These are phyloP conservation scores for Mycogone perniciosa DNA, from an alignment of 2,329 filamentous ascomycete species.

Conservation along the genomic window DNA sequence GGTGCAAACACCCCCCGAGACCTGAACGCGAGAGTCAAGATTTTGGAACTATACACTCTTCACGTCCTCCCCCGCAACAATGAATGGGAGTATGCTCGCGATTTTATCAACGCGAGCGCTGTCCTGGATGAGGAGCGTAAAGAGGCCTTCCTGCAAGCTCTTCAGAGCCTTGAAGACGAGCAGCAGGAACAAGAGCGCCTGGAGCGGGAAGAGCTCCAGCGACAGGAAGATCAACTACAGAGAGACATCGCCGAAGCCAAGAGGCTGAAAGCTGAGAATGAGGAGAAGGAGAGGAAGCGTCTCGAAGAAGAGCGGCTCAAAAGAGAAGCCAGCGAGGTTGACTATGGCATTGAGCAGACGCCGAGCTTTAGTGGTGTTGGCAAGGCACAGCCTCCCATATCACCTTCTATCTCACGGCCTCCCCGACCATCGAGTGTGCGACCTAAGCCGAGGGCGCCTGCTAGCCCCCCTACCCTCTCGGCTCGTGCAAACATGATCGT, in stretches of 20 bases:
- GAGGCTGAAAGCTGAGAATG: conserved; percentile 51
- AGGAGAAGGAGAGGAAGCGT: conserved; percentile 46
- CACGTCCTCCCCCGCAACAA: conserved; percentile 90
- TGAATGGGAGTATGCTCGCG: conserved; percentile 91
- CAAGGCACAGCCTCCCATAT: conserved; percentile 26
- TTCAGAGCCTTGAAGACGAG: conserved; percentile 79
- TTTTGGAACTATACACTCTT: conserved; percentile 90
- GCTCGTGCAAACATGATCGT: conserved; percentile 48
- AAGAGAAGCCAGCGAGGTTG: conserved; percentile 52
- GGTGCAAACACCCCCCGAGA: conserved; percentile 80
- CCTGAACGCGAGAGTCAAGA: conserved; percentile 77
- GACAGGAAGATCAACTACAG: conserved; percentile 51
- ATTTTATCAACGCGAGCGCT: conserved; percentile 82
- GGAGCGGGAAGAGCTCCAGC: conserved; percentile 53
- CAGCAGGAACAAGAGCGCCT: conserved; percentile 63
- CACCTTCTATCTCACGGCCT: conserved; percentile 29
- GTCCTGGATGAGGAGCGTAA: conserved; percentile 87
- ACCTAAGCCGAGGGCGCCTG: conserved; percentile 24
- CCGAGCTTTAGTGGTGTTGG: conserved; percentile 32
- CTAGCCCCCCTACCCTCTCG: conserved; percentile 32
- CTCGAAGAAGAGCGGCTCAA: conserved; percentile 48
- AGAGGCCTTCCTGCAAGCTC: conserved; percentile 79
- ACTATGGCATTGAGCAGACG: conserved; percentile 61
- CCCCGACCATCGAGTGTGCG: conserved; percentile 20
- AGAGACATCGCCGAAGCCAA: conserved; percentile 52